These are phyloP conservation scores for Cinnamomum chago DNA, from an alignment of 164 flowering plant species.

Conservation along the genomic window DNA sequence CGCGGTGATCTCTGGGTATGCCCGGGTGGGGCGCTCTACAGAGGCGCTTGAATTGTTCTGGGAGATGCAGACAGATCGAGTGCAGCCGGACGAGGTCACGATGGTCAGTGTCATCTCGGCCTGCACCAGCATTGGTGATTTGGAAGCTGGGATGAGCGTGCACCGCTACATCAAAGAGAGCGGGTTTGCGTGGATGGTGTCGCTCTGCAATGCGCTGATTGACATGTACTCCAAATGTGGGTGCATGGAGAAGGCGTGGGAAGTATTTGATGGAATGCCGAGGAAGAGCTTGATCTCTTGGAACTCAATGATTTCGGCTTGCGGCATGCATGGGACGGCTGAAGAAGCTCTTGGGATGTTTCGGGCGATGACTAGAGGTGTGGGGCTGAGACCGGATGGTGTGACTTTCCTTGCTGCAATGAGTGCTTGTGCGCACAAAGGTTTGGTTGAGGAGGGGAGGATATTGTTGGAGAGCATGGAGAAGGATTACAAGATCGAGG, in stretches of 20 bases:
- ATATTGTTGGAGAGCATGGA: conserved; percentile 17
- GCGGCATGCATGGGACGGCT: conserved; percentile 31
- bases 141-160: conserved; percentile 19
- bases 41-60: conserved; percentile 3
- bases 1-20: conserved; percentile 26
- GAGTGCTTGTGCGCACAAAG: conserved; percentile 32
- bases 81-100: conserved; percentile 24
- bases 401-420: conserved; percentile 26
- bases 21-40: conserved; percentile 3
- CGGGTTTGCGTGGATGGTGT: background rate
- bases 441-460: conserved; percentile 22
- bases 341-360: conserved; percentile 22
- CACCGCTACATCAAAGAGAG: conserved; percentile 24
- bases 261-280: conserved; percentile 21
- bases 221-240: conserved; percentile 31
- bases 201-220: conserved; percentile 28
- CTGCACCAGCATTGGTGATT: conserved; percentile 17
- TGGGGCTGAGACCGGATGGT: conserved; percentile 17
- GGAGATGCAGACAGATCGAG: conserved; percentile 16
- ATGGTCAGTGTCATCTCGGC: conserved; percentile 28
- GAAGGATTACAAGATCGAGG: conserved; percentile 19
- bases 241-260: conserved; percentile 16
- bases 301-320: conserved; percentile 30
- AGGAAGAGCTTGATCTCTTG: conserved; percentile 19
- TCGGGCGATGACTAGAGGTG: conserved; percentile 13